A percentile compares a stretch with the other conserved stretches of the same genome.
Evolutionary conservation across 345 rosid species (phyloP).

Genomic region (Clausena lansium): DNA sequence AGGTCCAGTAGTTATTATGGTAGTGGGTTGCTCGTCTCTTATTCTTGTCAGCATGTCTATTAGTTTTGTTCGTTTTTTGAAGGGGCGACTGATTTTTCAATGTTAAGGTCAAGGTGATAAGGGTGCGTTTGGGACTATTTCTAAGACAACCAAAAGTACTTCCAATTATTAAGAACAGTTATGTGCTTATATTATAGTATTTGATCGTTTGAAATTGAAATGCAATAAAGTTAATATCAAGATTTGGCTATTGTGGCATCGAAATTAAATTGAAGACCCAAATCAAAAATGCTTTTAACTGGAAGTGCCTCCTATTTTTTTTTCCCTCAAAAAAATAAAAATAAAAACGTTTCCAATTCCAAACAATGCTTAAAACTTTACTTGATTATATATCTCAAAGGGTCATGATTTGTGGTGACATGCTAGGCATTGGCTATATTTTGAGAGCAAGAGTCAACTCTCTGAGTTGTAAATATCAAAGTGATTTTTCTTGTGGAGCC

Average conservation of each 20-base stretch:
- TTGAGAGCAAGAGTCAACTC: conserved; percentile 1
- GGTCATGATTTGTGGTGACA: conserved; percentile 3
- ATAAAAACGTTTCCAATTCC: background rate
- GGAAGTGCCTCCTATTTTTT: too few species aligned
- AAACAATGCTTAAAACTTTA: background rate
- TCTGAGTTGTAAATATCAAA: conserved; percentile 2
- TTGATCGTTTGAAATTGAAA: too few species aligned
- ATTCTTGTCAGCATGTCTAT: conserved; percentile 33
- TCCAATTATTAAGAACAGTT: background rate
- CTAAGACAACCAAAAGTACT: background rate
- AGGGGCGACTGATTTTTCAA: conserved; percentile 26
- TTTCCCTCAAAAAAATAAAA: too few species aligned
- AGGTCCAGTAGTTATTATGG: conserved; percentile 13
- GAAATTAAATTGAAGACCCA: too few species aligned
- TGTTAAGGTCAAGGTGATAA: background rate
- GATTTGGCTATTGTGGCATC: too few species aligned
- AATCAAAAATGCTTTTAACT: too few species aligned
- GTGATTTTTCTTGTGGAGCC: background rate
- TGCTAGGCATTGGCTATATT: conserved; percentile 23
- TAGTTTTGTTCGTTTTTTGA: conserved; percentile 9
- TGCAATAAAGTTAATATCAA: too few species aligned
- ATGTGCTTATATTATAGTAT: background rate
- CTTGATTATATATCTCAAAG: background rate
- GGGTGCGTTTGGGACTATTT: background rate
- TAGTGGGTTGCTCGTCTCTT: conserved; percentile 57